phyloP scores from a whole-genome alignment of 176 grass and related monocot species.

The Avena insularis region DNA sequence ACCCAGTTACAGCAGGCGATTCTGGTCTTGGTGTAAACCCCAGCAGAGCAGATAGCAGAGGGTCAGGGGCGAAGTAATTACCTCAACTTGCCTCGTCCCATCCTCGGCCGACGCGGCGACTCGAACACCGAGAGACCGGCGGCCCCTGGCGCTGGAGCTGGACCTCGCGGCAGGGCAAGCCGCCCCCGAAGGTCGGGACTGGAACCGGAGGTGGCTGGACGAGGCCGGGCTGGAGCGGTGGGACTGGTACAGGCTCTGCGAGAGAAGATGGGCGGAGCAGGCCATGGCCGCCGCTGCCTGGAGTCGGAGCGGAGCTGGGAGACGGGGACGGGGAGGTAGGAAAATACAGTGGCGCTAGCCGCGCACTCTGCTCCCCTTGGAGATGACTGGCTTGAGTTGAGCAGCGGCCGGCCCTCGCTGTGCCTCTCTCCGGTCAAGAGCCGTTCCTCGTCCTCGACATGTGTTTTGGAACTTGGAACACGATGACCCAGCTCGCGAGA shows the following conservation, averaged over 20 bases:
- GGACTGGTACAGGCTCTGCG: constrained; percentile 60
- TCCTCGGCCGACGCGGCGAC: constrained; percentile 58
- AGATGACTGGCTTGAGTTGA: neutral
- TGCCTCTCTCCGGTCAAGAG: constrained; percentile 28
- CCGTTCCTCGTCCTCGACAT: constrained; percentile 37
- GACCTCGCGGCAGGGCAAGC: constrained; percentile 29
- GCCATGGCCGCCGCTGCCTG: constrained; percentile 49
- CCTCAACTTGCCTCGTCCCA: constrained; percentile 78
- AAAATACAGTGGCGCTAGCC: neutral
- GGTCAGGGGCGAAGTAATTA: constrained; percentile 26
- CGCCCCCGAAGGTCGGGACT: neutral
- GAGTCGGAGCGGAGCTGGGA: constrained; percentile 10
- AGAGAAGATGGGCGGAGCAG: constrained; percentile 71
- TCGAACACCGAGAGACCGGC: constrained; percentile 34
- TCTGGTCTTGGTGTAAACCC: neutral
- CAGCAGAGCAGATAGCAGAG: neutral
- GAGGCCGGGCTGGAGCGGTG: constrained; percentile 15
- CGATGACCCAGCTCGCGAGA: neutral
- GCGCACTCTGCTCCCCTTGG: neutral
- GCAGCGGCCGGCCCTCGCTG: neutral
- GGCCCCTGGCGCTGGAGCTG: constrained; percentile 22
- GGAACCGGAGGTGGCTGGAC: constrained; percentile 41
- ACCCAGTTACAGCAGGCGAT: neutral
- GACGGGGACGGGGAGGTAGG: neutral
- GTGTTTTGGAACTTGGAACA: constrained; percentile 50